Evolutionary conservation across 73 alveolate species (phyloP), one percentile per base, ranked within the genome.

Genomic region (Paramecium sexaurelia): DNA sequence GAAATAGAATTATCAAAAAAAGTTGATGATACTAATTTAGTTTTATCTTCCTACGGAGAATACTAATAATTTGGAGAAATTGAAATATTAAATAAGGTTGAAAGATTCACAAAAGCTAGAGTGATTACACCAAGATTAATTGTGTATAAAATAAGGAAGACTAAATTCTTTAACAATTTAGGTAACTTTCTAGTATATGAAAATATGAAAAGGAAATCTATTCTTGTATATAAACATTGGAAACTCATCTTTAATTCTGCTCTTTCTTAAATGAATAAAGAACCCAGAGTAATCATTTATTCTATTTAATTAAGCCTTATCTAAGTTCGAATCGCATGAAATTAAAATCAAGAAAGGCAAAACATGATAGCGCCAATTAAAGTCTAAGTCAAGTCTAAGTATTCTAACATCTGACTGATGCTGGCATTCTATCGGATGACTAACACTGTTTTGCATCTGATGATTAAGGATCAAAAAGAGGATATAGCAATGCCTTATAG

Each of bases 41-140:
- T 78, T 17, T 78, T 78, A 24, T 41, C 90, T 1, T 78, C 90
- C 1, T 78, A 78, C 41, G 90, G 90, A 24, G 90, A 78, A 78
- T 37, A 24, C 9, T 24, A 78, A 45, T 11, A 39, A 22, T 78
- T 78, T 33, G 90, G 90, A n/a, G 90, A 78, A 45, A 47, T 78
- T 3, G 90, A 78, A 78, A 78, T 78, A 40, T 7, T 78, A 11
- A 78, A 41, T 22, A 78, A 78, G 10, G 36, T 43, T 24, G 55
- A 40, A 37, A 37, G 90, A 40, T 39, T 41, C n/a, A 78, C 90
- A 7, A 78, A 43, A 78, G 90, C 90, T 1, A 78, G 73, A 78
- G 90, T 78, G 5, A 78, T 78, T 11, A 41, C 90, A 0, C 90
- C 90, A 2, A 37, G 90, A 78, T 41, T 78, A 24, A 78, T 32